phyloP scores from a whole-genome alignment of 2,329 filamentous ascomycete species.

The Teratosphaeria epicoccoides region DNA sequence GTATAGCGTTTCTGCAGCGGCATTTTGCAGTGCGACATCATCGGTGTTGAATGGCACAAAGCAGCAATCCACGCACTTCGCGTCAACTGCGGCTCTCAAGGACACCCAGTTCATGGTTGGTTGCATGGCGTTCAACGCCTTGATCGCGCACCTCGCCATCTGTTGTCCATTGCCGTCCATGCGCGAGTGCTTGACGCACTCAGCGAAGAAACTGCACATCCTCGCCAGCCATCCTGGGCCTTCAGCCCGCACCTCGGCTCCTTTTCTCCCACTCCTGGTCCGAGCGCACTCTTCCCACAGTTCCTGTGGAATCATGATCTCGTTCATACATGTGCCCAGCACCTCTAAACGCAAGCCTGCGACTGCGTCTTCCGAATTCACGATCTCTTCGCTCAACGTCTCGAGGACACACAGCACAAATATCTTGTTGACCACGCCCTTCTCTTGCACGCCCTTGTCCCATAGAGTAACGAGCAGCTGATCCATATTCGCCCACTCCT shows the following conservation, averaged over 20 bases:
- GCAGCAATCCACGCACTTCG: constrained; percentile 59
- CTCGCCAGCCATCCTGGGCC: constrained; percentile 80
- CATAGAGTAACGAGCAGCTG: constrained; percentile 69
- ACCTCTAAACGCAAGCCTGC: constrained; percentile 73
- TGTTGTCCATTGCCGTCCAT: constrained; percentile 44
- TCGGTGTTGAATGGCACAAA: constrained; percentile 60
- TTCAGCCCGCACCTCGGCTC: constrained; percentile 57
- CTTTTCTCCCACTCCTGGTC: constrained; percentile 54
- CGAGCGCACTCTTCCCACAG: constrained; percentile 56
- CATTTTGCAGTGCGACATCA: constrained; percentile 64
- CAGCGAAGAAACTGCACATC: constrained; percentile 60
- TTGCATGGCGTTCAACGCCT: constrained; percentile 64
- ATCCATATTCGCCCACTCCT: constrained; percentile 94
- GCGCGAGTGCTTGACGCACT: constrained; percentile 48
- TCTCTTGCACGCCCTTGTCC: constrained; percentile 34
- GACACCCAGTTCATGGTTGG: constrained; percentile 81
- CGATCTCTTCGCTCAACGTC: constrained; percentile 86
- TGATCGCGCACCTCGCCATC: constrained; percentile 60
- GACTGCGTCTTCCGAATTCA: constrained; percentile 74
- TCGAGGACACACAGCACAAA: constrained; percentile 83
- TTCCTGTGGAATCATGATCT: constrained; percentile 75
- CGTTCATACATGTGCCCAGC: constrained; percentile 80
- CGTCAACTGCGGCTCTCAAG: constrained; percentile 64
- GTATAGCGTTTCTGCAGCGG: constrained; percentile 31
- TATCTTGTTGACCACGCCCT: constrained; percentile 57